A percentile compares a stretch with the other conserved stretches of the same genome.
Evolutionary conservation across 768 basidiomycete species (phyloP).

Genomic region (Podaxis carcinomalis): DNA sequence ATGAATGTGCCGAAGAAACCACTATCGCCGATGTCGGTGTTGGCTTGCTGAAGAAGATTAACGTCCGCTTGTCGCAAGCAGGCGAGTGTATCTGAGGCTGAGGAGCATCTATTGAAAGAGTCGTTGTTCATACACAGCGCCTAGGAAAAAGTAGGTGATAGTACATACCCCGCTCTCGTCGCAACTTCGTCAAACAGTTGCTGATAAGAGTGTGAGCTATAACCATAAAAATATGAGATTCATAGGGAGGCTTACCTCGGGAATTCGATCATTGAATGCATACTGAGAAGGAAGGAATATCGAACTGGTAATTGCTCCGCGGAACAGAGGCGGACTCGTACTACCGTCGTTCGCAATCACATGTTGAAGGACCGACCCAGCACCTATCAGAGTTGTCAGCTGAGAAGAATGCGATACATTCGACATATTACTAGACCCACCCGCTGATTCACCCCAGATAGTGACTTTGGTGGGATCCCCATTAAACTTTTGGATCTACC

Average conservation of each 20-base stretch:
- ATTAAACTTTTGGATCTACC: conserved; percentile 34
- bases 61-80: conserved; percentile 36
- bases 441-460: conserved; percentile 40
- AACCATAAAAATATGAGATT: not conserved
- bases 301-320: conserved; percentile 40
- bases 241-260: conserved; percentile 24
- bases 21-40: conserved; percentile 23
- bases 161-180: conserved; percentile 28
- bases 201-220: not conserved
- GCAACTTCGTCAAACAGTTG: conserved; percentile 19
- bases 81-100: conserved; percentile 25
- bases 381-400: conserved; percentile 20
- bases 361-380: conserved; percentile 47
- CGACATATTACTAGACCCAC: too few relatives aligned
- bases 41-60: conserved; percentile 27
- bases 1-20: conserved; percentile 36
- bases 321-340: conserved; percentile 40
- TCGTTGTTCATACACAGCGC: not conserved
- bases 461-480: conserved; percentile 36
- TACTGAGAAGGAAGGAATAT: conserved; percentile 42
- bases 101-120: conserved; percentile 27
- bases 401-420: too few relatives aligned
- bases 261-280: conserved; percentile 33
- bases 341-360: conserved; percentile 41
- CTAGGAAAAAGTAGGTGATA: too few relatives aligned